Evolutionary conservation across 1,139 yeast genomes (phyloP), one percentile per base, ranked within the genome.

Genomic region (Suhomyces choctaworum): DNA sequence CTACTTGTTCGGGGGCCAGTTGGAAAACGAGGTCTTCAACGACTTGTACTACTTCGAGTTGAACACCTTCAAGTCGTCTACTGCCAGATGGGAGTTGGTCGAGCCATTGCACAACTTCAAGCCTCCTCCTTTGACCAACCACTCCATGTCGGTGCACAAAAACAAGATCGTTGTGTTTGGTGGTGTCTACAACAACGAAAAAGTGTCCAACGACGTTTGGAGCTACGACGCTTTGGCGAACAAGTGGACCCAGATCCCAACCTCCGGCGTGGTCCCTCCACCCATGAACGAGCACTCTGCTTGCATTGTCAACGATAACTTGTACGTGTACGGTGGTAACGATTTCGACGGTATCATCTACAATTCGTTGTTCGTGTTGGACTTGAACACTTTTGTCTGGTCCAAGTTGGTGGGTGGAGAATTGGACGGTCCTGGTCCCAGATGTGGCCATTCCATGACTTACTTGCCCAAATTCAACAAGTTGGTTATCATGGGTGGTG

Each of bases 401-500:
- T 78, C 76, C 47, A 79, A 80, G 42, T 74, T 86, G 50, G 73
- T 70, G 41, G 56, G 66, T 7, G 66, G 70, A 22, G 62, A 62
- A 16, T 51, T 48, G 19, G 52, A 60, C 39, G 71, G 75, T 8
- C 97, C 97, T 4, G 84, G 90, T 29, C 80, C 95, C 13, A 78
- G 97, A 49, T 86, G 95, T 44, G 98, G 98, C n/a, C 98, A 92
- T 60, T 80, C 96, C 7, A 70, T 92, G 68, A 82, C 97, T 2
- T 78, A 82, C 40, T 70, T 75, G 40, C 66, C 85, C 34, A 76
- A 69, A 32, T 77, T 75, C 42, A 79, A 86, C 54, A 86, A 82
- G 58, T 59, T 92, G 34, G 57, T 90, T 17, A 79, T 92, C 15
- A 82, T 94, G 86, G 98, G 98, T 29, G 98, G 98, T 42, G 96